These are phyloP conservation scores for Capsella bursapastoris DNA, from an alignment of 345 rosid genomes.

Conservation along the genomic window DNA sequence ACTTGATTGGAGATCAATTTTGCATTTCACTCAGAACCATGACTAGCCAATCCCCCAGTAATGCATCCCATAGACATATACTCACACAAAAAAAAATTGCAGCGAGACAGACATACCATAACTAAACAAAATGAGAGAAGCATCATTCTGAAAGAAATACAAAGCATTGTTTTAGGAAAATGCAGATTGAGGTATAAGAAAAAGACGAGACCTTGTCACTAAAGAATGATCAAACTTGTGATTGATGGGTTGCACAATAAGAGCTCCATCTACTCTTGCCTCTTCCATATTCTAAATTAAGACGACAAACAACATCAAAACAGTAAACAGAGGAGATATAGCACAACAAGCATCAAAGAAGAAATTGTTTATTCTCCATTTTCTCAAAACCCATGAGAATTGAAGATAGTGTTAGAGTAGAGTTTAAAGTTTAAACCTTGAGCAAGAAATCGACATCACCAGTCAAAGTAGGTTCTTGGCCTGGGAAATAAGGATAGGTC, in stretches of 20 bases:
- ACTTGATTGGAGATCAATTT: background rate
- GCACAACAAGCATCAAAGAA: constrained; percentile 12
- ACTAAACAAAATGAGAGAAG: constrained; percentile 23
- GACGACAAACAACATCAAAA: constrained; percentile 13
- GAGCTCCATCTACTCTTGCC: constrained; percentile 91
- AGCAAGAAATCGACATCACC: constrained; percentile 87
- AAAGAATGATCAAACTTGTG: constrained; percentile 94
- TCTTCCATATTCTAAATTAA: constrained; percentile 74
- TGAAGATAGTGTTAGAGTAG: constrained; percentile 1
- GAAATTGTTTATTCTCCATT: background rate
- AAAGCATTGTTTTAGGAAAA: background rate
- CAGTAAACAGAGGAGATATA: background rate
- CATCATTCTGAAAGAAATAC: background rate
- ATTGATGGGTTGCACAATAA: constrained; percentile 93
- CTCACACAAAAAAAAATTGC: background rate
- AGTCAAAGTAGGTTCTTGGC: constrained; percentile 80
- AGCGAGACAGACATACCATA: background rate
- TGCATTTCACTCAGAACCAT: background rate
- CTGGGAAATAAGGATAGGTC: constrained; percentile 84
- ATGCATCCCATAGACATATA: constrained; percentile 4
- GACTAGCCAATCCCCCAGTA: background rate
- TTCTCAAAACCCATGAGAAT: background rate
- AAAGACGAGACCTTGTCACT: constrained; percentile 65
- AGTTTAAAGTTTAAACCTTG: constrained; percentile 53
- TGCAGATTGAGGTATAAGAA: constrained; percentile 1